A percentile compares a stretch with the other conserved stretches of the same genome.
These are phyloP conservation scores for Pythium sp. DNA, from an alignment of 352 stramenopile genomes.

Conservation along the genomic window DNA sequence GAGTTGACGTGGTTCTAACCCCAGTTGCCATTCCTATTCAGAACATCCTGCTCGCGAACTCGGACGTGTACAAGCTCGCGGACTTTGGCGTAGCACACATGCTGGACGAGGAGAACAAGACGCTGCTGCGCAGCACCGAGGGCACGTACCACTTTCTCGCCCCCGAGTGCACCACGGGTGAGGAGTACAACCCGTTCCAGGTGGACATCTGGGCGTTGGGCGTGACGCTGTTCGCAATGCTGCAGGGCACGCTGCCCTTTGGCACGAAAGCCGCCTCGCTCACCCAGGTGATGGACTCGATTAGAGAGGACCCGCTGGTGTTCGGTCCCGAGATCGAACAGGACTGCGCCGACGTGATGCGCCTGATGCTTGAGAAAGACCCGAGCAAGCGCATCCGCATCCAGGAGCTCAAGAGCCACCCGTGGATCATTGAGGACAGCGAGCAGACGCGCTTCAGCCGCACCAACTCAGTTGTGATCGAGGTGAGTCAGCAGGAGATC, in stretches of 20 bases:
- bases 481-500: slow-evolving; percentile 65
- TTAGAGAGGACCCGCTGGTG: slow-evolving; percentile 54
- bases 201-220: slow-evolving; percentile 86
- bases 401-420: slow-evolving; percentile 45
- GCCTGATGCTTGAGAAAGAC: slow-evolving; percentile 57
- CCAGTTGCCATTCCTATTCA: slow-evolving; percentile 1
- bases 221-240: slow-evolving; percentile 74
- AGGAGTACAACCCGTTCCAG: slow-evolving; percentile 70
- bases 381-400: slow-evolving; percentile 49
- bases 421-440: slow-evolving; percentile 34
- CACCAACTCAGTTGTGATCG: slow-evolving; percentile 16
- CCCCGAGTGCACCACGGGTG: slow-evolving; percentile 74
- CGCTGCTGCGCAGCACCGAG: slow-evolving; percentile 68
- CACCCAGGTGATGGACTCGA: slow-evolving; percentile 70
- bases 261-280: slow-evolving; percentile 47
- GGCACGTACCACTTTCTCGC: slow-evolving; percentile 88
- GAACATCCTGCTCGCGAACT: slow-evolving; percentile 66
- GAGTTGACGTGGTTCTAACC: neutral
- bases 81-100: slow-evolving; percentile 83
- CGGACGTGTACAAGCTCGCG: slow-evolving; percentile 64
- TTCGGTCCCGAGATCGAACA: slow-evolving; percentile 34
- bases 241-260: slow-evolving; percentile 71
- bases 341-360: slow-evolving; percentile 44
- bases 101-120: slow-evolving; percentile 36
- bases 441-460: neutral